Conservation (phyloP, 768 basidiomycete genomes). For the Mycena pura region DNA sequence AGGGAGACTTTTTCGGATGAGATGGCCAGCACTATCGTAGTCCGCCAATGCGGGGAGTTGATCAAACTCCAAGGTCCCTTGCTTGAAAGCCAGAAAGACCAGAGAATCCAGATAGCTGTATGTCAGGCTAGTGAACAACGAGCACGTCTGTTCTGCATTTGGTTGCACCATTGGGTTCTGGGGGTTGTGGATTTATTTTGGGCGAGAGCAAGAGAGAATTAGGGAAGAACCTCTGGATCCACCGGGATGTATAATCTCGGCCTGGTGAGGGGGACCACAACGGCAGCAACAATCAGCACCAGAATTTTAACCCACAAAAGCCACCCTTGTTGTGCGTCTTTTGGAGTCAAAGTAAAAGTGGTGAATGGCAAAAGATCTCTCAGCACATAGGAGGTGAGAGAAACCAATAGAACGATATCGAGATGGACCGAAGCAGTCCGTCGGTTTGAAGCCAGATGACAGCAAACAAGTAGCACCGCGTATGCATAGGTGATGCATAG, state of each 20-base stretch:
- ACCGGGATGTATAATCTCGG: constrained; percentile 54
- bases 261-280: constrained; percentile 49
- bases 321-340: constrained; percentile 43
- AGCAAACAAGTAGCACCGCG: neutral
- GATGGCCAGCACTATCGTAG: constrained; percentile 43
- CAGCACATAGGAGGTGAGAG: constrained; percentile 30
- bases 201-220: neutral
- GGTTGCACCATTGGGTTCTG: constrained; percentile 31
- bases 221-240: constrained; percentile 43
- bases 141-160: constrained; percentile 48
- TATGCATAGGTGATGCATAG: constrained; percentile 10
- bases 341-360: constrained; percentile 48
- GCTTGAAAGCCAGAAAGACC: constrained; percentile 43
- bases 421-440: neutral
- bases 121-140: constrained; percentile 28
- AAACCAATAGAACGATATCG: constrained; percentile 10
- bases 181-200: constrained; percentile 2
- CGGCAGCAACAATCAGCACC: constrained; percentile 45
- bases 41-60: constrained; percentile 58
- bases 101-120: constrained; percentile 54
- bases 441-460: neutral
- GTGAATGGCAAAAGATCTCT: constrained; percentile 53
- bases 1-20: constrained; percentile 40
- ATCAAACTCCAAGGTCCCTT: constrained; percentile 44
- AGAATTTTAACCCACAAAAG: constrained; percentile 52